A percentile compares a stretch with the other conserved stretches of the same genome.
Conservation (phyloP, 495 filamentous ascomycete genomes). For the Pseudotulostoma volvatum region DNA sequence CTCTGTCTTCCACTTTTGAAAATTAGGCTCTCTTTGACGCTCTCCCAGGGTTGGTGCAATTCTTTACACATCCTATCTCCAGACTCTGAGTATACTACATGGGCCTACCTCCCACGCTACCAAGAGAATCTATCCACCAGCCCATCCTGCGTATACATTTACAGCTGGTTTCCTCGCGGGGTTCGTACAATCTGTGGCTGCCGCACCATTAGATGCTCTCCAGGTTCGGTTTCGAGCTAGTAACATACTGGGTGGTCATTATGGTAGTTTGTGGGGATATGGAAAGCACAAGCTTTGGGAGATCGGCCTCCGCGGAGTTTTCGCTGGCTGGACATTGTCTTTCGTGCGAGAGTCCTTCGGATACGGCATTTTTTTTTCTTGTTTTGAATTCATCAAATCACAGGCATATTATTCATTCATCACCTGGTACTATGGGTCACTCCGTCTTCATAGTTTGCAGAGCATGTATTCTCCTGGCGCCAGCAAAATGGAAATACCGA, state of each 20-base stretch:
- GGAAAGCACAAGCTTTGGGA: conserved; percentile 52
- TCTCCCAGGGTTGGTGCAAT: conserved; percentile 54
- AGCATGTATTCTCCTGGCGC: conserved; percentile 8
- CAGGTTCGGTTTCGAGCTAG: conserved; percentile 60
- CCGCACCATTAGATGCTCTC: conserved; percentile 78
- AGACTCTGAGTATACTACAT: conserved; percentile 56
- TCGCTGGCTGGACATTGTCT: conserved; percentile 65
- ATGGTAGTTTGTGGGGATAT: conserved; percentile 73
- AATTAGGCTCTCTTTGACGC: conserved; percentile 2
- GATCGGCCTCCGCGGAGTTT: conserved; percentile 67
- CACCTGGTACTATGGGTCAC: conserved; percentile 55
- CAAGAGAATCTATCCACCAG: conserved; percentile 63
- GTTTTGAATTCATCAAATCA: conserved; percentile 75
- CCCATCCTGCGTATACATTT: conserved; percentile 47
- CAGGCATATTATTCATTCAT: conserved; percentile 73
- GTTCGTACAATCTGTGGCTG: conserved; percentile 59
- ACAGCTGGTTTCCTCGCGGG: conserved; percentile 64
- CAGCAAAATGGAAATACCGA: conserved; percentile 22
- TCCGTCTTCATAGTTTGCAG: conserved; percentile 21
- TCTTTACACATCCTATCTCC: conserved; percentile 76
- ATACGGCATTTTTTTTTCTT: conserved; percentile 67
- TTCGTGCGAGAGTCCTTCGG: conserved; percentile 71
- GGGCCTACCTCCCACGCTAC: conserved; percentile 49
- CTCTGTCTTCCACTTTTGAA: not conserved
- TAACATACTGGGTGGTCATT: conserved; percentile 50